Percentiles rank a stretch among this genome's conserved stretches.
Conservation (phyloP, 306 rosid genomes). For the Vachellia collinsii region DNA sequence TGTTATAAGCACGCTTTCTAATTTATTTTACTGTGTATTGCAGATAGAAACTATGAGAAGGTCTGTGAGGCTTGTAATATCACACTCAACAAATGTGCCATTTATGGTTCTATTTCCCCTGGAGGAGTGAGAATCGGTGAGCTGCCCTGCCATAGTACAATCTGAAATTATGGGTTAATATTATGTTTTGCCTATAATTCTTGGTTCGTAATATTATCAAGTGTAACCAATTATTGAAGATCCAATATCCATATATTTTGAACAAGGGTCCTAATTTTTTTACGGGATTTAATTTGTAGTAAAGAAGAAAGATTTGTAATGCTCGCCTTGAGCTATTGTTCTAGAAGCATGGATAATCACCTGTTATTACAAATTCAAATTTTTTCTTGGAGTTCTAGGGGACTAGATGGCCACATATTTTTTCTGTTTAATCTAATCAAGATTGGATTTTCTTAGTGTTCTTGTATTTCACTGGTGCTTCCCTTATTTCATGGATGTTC, state of each 20-base stretch:
- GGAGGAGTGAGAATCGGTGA: constrained; percentile 75
- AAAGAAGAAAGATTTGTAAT: background rate
- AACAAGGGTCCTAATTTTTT: background rate
- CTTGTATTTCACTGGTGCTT: background rate
- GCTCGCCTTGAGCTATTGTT: background rate
- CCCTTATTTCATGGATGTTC: constrained; percentile 1
- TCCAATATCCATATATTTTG: constrained; percentile 16
- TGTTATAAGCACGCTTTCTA: constrained; percentile 24
- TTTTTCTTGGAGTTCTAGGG: constrained; percentile 12
- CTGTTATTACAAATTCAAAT: background rate
- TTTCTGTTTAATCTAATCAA: background rate
- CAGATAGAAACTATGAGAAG: constrained; percentile 65
- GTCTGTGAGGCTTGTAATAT: constrained; percentile 68
- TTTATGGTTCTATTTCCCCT: constrained; percentile 58
- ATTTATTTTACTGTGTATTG: constrained; percentile 25
- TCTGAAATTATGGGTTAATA: background rate
- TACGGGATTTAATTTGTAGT: background rate
- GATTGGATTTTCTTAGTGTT: background rate
- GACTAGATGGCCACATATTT: background rate
- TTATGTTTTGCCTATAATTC: background rate
- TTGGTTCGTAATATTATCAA: background rate
- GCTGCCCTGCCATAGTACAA: constrained; percentile 18
- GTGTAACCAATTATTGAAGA: background rate
- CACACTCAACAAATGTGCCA: constrained; percentile 65
- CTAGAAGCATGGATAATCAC: background rate